Base-by-base conservation (phyloP, 441 rosid species). In the Gossypium gossypioides region DNA sequence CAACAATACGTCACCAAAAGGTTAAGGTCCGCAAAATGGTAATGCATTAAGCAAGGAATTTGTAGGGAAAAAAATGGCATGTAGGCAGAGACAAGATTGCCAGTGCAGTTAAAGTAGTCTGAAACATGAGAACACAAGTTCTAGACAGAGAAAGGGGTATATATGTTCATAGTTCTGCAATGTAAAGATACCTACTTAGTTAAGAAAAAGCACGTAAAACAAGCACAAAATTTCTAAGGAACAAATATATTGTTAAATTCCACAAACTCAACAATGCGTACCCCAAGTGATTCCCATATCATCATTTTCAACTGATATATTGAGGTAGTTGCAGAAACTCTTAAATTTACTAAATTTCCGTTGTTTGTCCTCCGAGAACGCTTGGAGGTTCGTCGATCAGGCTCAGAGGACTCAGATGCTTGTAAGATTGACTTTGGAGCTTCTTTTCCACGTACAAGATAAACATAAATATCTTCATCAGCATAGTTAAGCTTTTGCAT, bases 281-380 rank as follows among this genome's bases (percentile, higher is more conserved):
- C 99, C 96, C 99, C 99, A 69, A 95, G 95, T 58, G 95, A 88
- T 81, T 92, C 98, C 97, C 99, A 92, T 79, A 92, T 95, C 99
- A 95, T 91, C 99, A 95, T 92, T 83, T 95, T 95, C 68, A 95
- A 81, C 74, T 91, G 98, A 85, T 95, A 95, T 67, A 95, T 75
- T 22, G 98, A 84, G 57, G 93, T 95, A 51, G 93, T 85, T 7
- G 97, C 96, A 68, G 99, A 95, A 75, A 95, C 99, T 81, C 84
- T 89, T 50, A 95, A 79, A 80, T 86, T 89, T 61, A 89, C 86
- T 19, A 85, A 79, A 83, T 81, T 89, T 76, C 97, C 99, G 78
- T 82, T 65, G 57, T 85, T 88, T 71, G 92, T 83, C 83, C 83
- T 91, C 75, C 98, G 85, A 71, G 99, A 84, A 44, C 98, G 95